phyloP scores from a whole-genome alignment of 352 stramenopile species.

The Plasmopara muralis region DNA sequence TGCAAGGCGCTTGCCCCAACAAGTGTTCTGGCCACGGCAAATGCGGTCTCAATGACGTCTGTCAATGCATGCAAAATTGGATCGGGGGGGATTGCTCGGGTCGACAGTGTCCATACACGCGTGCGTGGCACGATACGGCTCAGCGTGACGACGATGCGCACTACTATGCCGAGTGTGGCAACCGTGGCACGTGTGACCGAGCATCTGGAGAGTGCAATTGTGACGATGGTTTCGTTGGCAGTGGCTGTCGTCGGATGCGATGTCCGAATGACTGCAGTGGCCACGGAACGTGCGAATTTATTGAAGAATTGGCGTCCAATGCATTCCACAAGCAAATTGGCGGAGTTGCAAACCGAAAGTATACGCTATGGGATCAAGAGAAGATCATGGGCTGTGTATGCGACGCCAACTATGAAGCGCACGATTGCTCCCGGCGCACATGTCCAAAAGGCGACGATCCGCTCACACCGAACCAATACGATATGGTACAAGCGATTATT shows the following conservation, averaged over 20 bases:
- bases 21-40: conserved; percentile 55
- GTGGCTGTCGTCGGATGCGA: conserved; percentile 53
- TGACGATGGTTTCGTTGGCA: conserved; percentile 69
- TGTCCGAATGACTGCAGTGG: conserved; percentile 49
- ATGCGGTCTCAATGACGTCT: conserved; percentile 56
- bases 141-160: conserved; percentile 45
- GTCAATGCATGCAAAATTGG: conserved; percentile 56
- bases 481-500: conserved; percentile 47
- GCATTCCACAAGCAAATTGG: conserved; percentile 38
- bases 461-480: conserved; percentile 37
- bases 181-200: conserved; percentile 67
- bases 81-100: conserved; percentile 54
- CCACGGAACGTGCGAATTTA: conserved; percentile 62
- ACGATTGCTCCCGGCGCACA: conserved; percentile 47
- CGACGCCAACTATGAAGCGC: conserved; percentile 46
- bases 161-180: conserved; percentile 45
- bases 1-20: conserved; percentile 45
- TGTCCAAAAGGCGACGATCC: conserved; percentile 64
- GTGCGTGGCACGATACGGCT: conserved; percentile 52
- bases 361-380: conserved; percentile 72
- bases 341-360: conserved; percentile 23
- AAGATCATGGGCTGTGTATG: conserved; percentile 81
- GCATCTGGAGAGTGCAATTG: conserved; percentile 71
- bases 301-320: conserved; percentile 49
- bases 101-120: conserved; percentile 37